Percentiles rank a stretch among this genome's conserved stretches.
Conservation (phyloP, 2,329 filamentous ascomycete species). For the Ambrosiella xylebori region DNA sequence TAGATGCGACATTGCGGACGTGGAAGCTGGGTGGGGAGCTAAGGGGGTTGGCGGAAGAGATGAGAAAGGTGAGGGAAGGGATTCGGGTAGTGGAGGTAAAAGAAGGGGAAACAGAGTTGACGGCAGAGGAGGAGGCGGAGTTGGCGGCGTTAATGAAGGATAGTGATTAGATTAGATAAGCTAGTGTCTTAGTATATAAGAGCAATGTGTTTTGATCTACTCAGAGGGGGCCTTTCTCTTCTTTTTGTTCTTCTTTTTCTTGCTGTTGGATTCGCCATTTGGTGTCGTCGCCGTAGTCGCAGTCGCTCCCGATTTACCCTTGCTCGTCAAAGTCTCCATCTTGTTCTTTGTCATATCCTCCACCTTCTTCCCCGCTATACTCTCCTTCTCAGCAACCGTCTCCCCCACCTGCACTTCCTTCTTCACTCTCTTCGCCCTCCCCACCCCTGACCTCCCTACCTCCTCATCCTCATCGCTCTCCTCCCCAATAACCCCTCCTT, state of each 20-base stretch:
- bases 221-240: conserved; percentile 4
- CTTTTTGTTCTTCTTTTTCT: conserved; percentile 11
- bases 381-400: not conserved
- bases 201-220: not conserved
- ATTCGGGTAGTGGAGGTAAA: conserved; percentile 31
- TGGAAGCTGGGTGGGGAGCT: conserved; percentile 57
- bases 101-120: conserved; percentile 38
- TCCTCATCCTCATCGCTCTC: conserved; percentile 12
- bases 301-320: too few species aligned
- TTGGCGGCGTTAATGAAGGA: conserved; percentile 80
- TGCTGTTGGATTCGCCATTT: not conserved
- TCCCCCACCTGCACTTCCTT: not conserved
- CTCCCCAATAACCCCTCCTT: not conserved
- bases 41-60: conserved; percentile 31
- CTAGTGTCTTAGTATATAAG: not conserved
- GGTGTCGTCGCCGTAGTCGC: not conserved
- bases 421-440: conserved; percentile 7
- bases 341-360: not conserved
- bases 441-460: conserved; percentile 9
- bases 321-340: not conserved
- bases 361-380: not conserved
- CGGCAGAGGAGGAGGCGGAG: conserved; percentile 82
- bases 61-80: conserved; percentile 31
- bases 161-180: not conserved
- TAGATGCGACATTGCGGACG: conserved; percentile 72